phyloP scores from a whole-genome alignment of 129 eudicot species.

The Tanacetum coccineum region DNA sequence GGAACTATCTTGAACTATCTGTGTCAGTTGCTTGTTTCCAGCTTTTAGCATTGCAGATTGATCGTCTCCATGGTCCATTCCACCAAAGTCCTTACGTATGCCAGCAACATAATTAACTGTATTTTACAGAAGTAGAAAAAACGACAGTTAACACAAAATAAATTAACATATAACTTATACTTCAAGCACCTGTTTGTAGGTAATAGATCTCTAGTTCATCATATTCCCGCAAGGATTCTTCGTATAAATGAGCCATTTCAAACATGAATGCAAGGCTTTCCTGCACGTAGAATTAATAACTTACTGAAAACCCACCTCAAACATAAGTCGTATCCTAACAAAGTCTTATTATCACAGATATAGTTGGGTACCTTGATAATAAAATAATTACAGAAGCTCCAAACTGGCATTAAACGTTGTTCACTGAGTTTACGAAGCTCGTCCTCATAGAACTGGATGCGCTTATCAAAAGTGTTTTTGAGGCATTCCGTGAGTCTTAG shows the following conservation, averaged over 20 bases:
- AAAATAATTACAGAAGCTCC: conserved; percentile 92
- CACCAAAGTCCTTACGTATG: conserved; percentile 76
- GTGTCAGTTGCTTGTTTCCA: conserved; percentile 61
- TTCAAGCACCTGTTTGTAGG: conserved; percentile 76
- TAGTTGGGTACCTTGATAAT: conserved; percentile 59
- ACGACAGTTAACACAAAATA: conserved; percentile 7
- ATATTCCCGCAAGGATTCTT: conserved; percentile 89
- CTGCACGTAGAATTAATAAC: conserved; percentile 32
- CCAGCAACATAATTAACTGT: conserved; percentile 67
- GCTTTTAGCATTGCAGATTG: conserved; percentile 77
- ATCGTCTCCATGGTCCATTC: conserved; percentile 83
- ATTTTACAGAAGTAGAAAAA: conserved; percentile 19
- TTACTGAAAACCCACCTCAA: background rate
- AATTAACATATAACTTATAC: background rate
- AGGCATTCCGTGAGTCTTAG: conserved; percentile 72
- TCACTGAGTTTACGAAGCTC: conserved; percentile 94
- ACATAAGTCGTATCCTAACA: background rate
- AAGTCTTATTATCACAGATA: background rate
- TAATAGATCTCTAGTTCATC: conserved; percentile 92
- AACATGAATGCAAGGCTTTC: conserved; percentile 97
- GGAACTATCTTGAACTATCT: conserved; percentile 90
- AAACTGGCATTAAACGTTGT: conserved; percentile 83
- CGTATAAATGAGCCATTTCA: conserved; percentile 92
- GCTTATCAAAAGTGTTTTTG: conserved; percentile 78
- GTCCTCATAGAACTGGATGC: conserved; percentile 90